These are phyloP conservation scores for Lycium ferocissimum DNA, from an alignment of 257 asterid genomes.

Conservation along the genomic window DNA sequence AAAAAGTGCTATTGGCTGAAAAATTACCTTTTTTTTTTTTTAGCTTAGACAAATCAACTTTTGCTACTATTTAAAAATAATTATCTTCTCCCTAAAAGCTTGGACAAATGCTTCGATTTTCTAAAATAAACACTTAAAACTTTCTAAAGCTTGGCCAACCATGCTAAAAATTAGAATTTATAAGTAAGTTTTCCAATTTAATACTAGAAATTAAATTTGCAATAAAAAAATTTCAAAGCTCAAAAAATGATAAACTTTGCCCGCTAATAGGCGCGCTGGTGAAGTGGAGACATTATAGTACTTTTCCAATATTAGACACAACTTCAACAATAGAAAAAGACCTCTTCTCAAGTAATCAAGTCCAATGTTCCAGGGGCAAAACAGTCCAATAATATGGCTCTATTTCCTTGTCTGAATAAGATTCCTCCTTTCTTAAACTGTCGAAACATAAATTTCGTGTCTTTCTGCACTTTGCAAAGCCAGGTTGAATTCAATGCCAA, in stretches of 20 bases:
- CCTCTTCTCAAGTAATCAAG: background rate
- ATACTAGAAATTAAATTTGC: background rate
- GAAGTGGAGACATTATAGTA: background rate
- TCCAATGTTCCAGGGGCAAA: background rate
- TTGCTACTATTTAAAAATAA: no score
- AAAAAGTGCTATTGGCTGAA: no score
- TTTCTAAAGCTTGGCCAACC: no score
- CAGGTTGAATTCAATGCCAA: background rate
- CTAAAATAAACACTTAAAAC: no score
- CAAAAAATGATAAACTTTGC: background rate
- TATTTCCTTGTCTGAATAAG: background rate
- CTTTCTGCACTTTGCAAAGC: background rate
- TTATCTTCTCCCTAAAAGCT: no score
- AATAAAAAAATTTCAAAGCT: background rate
- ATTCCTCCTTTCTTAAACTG: background rate
- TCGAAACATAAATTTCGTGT: background rate
- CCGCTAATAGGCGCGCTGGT: background rate
- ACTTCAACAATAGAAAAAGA: background rate
- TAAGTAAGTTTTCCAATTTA: background rate
- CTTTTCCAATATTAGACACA: constrained; percentile 19
- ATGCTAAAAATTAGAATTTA: no score
- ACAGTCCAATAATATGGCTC: background rate
- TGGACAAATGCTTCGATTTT: no score
- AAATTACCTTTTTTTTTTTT: no score
- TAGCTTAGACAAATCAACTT: no score